Conservation (phyloP, 2,329 filamentous ascomycete species). For the Bipolaris sorokiniana region DNA sequence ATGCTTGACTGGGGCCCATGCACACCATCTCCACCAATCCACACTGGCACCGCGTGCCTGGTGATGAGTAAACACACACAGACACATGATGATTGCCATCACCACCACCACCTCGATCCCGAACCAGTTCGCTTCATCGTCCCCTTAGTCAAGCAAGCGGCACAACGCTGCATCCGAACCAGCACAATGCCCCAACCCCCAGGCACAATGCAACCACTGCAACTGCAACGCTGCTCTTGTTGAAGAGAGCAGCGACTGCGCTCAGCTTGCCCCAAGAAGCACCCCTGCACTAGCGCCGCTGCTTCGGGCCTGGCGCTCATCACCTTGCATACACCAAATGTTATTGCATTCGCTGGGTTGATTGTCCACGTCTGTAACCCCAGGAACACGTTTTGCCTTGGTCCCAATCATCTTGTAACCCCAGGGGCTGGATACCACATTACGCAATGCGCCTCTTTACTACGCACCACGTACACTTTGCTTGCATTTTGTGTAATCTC, state of each 20-base stretch:
- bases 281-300: conserved; percentile 19
- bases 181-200: background rate
- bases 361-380: conserved; percentile 8
- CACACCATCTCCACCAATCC: conserved; percentile 14
- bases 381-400: conserved; percentile 5
- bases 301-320: conserved; percentile 10
- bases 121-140: background rate
- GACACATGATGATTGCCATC: background rate
- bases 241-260: background rate
- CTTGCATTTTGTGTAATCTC: conserved; percentile 4
- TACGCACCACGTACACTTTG: conserved; percentile 4
- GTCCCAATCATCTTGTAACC: conserved; percentile 5
- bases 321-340: conserved; percentile 7
- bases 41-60: conserved; percentile 15
- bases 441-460: conserved; percentile 6
- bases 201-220: background rate
- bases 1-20: conserved; percentile 15
- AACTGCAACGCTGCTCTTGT: too few species aligned
- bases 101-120: background rate
- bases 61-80: conserved; percentile 11
- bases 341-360: conserved; percentile 11
- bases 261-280: conserved; percentile 23
- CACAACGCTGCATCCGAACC: background rate
- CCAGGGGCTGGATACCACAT: conserved; percentile 7
- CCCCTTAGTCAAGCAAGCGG: background rate